Evolutionary conservation across 345 rosid genomes (phyloP).

Genomic region (Boechera divaricarpa): DNA sequence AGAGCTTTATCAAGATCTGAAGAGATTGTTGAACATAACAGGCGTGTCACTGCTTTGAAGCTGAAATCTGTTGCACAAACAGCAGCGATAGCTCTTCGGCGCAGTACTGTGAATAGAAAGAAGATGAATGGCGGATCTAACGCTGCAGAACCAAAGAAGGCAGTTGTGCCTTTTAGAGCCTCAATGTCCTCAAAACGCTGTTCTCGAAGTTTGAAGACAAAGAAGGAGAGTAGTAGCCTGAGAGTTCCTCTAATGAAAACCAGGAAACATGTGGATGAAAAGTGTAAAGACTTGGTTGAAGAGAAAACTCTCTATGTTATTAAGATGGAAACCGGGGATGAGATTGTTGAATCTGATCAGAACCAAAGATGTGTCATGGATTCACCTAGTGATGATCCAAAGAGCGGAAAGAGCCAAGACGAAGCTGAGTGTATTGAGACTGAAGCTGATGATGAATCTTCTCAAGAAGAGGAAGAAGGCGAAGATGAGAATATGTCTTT

Average conservation of each 20-base stretch:
- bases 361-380: conserved; percentile 52
- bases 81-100: conserved; percentile 37
- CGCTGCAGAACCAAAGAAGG: conserved; percentile 45
- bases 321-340: conserved; percentile 57
- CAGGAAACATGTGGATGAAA: conserved; percentile 38
- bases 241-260: conserved; percentile 24
- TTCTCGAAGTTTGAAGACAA: conserved; percentile 45
- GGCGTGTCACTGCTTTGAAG: conserved; percentile 47
- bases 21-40: conserved; percentile 44
- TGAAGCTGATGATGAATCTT: conserved; percentile 53
- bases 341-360: conserved; percentile 52
- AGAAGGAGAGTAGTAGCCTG: conserved; percentile 46
- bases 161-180: conserved; percentile 39
- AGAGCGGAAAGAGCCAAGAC: conserved; percentile 45
- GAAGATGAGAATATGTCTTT: conserved; percentile 34
- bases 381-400: conserved; percentile 42
- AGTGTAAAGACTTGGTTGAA: conserved; percentile 43
- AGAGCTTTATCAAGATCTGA: conserved; percentile 39
- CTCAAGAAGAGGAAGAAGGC: conserved; percentile 52
- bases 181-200: conserved; percentile 44
- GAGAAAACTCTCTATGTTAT: conserved; percentile 78
- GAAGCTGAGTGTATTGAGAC: conserved; percentile 45
- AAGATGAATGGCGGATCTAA: conserved; percentile 31
- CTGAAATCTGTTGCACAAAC: conserved; percentile 48
- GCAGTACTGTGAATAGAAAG: conserved; percentile 42